These are phyloP conservation scores for Cyclocybe cylindracea DNA, from an alignment of 768 basidiomycete species.

Conservation along the genomic window DNA sequence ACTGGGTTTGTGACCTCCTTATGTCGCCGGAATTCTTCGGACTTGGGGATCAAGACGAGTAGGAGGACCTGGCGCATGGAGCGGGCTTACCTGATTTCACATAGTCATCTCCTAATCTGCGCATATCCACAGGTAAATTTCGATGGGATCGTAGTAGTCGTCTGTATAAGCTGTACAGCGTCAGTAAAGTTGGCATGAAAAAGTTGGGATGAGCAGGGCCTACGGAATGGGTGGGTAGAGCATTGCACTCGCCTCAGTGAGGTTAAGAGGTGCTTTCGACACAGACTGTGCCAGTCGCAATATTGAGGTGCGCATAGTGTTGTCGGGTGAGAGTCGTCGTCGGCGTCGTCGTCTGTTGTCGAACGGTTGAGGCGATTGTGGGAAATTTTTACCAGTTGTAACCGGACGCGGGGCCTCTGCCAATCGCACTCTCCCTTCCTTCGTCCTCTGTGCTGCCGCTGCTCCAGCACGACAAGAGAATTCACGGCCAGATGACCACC, in stretches of 20 bases:
- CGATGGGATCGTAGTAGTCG: slow-evolving; percentile 80
- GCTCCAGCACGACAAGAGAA: no score
- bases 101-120: slow-evolving; percentile 83
- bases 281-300: slow-evolving; percentile 57
- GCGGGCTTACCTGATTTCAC: slow-evolving; percentile 67
- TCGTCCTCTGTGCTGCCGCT: no score
- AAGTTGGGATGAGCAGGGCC: slow-evolving; percentile 24
- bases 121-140: slow-evolving; percentile 73
- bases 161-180: slow-evolving; percentile 67
- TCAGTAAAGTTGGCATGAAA: not conserved
- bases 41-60: not conserved
- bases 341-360: no score
- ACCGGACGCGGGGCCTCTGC: no score
- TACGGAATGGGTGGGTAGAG: slow-evolving; percentile 86
- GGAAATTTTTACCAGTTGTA: no score
- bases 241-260: slow-evolving; percentile 62
- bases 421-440: no score
- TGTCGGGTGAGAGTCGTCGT: no score
- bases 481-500: no score
- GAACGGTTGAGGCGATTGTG: no score
- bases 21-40: slow-evolving; percentile 84
- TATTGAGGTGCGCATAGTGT: slow-evolving; percentile 41
- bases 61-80: not conserved
- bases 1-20: slow-evolving; percentile 78
- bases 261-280: slow-evolving; percentile 55